These are phyloP conservation scores for Dendrobium nobile DNA, from an alignment of 106 monocot species.

Conservation along the genomic window DNA sequence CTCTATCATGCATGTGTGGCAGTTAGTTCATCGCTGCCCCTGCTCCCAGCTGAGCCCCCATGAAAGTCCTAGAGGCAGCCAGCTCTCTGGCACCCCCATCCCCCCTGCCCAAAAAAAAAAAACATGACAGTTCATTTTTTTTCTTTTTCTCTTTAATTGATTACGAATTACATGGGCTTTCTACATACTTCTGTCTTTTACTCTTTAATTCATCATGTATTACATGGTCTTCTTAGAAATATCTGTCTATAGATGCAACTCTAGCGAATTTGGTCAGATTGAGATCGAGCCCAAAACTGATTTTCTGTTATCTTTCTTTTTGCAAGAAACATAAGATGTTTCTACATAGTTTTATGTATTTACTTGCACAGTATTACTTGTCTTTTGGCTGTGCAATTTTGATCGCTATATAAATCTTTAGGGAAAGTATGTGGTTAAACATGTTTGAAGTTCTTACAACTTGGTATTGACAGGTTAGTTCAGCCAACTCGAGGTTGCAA, in stretches of 20 bases:
- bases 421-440: no score
- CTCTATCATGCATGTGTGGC: not conserved
- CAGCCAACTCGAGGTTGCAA: not conserved
- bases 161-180: not conserved
- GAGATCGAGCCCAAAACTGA: not conserved
- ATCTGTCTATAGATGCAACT: not conserved
- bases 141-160: not conserved
- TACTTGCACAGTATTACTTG: no score
- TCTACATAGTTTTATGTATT: no score
- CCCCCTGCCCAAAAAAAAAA: no score
- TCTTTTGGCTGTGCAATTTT: no score
- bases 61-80: no score
- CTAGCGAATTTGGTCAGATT: not conserved
- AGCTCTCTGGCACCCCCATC: no score
- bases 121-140: not conserved
- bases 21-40: no score
- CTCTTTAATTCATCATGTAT: not conserved
- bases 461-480: not conserved
- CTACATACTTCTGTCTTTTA: not conserved
- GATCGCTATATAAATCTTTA: no score
- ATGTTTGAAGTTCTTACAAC: no score
- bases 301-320: not conserved
- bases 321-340: no score
- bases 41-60: no score
- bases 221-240: not conserved